phyloP scores from a whole-genome alignment of 1,284 basidiomycete genomes.

The Fomitopsis betulina region DNA sequence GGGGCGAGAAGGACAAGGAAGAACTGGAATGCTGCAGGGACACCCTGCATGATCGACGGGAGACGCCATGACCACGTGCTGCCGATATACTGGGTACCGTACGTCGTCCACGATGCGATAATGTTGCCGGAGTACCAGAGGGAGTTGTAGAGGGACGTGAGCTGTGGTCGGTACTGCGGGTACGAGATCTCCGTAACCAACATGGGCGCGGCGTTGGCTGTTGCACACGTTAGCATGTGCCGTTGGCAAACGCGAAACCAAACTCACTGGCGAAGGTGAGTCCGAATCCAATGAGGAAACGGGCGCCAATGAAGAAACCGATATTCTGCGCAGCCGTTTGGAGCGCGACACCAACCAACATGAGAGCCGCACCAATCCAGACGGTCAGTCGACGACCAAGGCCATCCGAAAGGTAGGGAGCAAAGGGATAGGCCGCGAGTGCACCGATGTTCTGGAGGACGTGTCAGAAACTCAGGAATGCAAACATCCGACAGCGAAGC shows the following conservation, averaged over 20 bases:
- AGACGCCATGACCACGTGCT: slow-evolving; percentile 68
- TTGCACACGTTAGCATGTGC: slow-evolving; percentile 4
- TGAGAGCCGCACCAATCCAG: slow-evolving; percentile 57
- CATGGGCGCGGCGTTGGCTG: slow-evolving; percentile 66
- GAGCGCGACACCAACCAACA: slow-evolving; percentile 59
- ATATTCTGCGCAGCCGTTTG: slow-evolving; percentile 70
- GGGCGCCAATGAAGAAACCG: slow-evolving; percentile 78
- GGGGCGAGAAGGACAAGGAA: slow-evolving; percentile 53
- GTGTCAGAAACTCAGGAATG: background rate
- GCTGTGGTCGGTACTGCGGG: slow-evolving; percentile 23
- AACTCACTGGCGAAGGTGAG: slow-evolving; percentile 59
- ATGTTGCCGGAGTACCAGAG: background rate
- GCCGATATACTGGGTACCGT: slow-evolving; percentile 59
- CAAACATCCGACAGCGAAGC: background rate
- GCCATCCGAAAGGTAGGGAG: slow-evolving; percentile 69
- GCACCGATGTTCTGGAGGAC: slow-evolving; percentile 54
- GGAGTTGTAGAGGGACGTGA: background rate
- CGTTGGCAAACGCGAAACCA: background rate
- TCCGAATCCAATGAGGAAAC: slow-evolving; percentile 80
- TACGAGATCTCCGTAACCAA: slow-evolving; percentile 69
- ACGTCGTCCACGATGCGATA: slow-evolving; percentile 69
- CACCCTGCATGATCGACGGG: slow-evolving; percentile 56
- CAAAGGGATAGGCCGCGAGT: slow-evolving; percentile 62
- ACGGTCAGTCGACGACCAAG: slow-evolving; percentile 59
- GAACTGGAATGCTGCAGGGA: slow-evolving; percentile 56